These are phyloP conservation scores for Lyophyllum semitale DNA, from an alignment of 768 basidiomycete species.

Conservation along the genomic window DNA sequence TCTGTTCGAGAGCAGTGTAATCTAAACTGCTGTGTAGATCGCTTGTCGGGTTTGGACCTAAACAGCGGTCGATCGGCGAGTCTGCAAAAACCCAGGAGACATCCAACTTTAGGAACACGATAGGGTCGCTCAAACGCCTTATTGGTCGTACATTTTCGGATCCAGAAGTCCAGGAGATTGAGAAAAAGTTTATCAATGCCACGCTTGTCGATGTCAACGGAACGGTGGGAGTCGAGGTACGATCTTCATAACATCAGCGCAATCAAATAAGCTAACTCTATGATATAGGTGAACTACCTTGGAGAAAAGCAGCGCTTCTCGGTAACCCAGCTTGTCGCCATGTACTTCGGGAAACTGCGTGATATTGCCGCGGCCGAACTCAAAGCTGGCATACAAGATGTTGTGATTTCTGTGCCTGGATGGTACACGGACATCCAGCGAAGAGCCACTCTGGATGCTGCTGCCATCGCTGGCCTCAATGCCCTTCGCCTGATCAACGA, in stretches of 20 bases:
- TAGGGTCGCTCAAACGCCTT: conserved; percentile 90
- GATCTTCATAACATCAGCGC: conserved; percentile 24
- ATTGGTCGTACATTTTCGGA: conserved; percentile 82
- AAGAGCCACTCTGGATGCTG: conserved; percentile 87
- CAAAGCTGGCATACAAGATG: conserved; percentile 83
- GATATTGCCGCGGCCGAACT: conserved; percentile 87
- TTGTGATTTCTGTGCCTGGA: conserved; percentile 94
- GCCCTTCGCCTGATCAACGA: conserved; percentile 96
- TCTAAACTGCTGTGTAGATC: conserved; percentile 53
- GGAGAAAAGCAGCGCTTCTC: conserved; percentile 82
- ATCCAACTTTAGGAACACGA: conserved; percentile 97
- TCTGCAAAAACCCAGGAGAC: conserved; percentile 96
- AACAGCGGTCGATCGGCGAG: conserved; percentile 91
- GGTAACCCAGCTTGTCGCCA: conserved; percentile 88
- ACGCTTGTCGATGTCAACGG: conserved; percentile 84
- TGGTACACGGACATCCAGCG: conserved; percentile 97
- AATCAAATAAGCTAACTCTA: conserved; percentile 11
- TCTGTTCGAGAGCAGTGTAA: not conserved
- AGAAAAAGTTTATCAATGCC: conserved; percentile 91
- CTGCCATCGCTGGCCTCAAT: conserved; percentile 86
- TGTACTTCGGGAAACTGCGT: conserved; percentile 88
- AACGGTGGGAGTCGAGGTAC: conserved; percentile 82
- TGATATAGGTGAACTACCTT: conserved; percentile 77
- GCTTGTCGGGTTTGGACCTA: conserved; percentile 90
- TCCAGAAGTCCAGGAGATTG: conserved; percentile 77